These are phyloP conservation scores for Cyclotella baltica DNA, from an alignment of 108 stramenopile species.

Conservation along the genomic window DNA sequence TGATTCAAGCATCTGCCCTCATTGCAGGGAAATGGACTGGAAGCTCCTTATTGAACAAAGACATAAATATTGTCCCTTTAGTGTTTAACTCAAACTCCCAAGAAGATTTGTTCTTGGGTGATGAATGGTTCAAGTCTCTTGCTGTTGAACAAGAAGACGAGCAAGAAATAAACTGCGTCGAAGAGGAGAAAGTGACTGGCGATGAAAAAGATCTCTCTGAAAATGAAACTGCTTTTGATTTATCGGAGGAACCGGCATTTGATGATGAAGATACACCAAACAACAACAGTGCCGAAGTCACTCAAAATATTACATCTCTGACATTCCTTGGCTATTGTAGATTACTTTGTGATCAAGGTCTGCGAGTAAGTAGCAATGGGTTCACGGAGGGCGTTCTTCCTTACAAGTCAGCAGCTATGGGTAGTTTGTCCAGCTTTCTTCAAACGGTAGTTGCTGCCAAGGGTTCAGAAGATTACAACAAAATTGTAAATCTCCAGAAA, in stretches of 20 bases:
- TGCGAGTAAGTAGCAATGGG: constrained; percentile 37
- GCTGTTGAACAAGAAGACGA: constrained; percentile 22
- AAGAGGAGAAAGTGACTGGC: not conserved
- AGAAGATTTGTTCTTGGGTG: constrained; percentile 67
- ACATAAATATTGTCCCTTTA: constrained; percentile 37
- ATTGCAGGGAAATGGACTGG: constrained; percentile 53
- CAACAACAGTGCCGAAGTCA: not conserved
- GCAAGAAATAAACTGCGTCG: constrained; percentile 19
- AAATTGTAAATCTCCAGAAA: constrained; percentile 26
- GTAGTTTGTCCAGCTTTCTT: constrained; percentile 55
- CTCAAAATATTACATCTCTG: constrained; percentile 19
- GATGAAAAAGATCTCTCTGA: constrained; percentile 21
- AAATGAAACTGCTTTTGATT: constrained; percentile 41
- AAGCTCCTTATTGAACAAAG: constrained; percentile 25
- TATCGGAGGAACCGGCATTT: constrained; percentile 36
- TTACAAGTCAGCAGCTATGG: constrained; percentile 65
- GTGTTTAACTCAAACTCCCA: constrained; percentile 23
- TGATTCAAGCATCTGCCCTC: constrained; percentile 50
- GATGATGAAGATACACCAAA: constrained; percentile 30
- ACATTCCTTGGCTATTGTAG: constrained; percentile 67
- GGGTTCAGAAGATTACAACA: constrained; percentile 9
- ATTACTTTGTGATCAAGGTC: constrained; percentile 63
- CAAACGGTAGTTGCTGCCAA: constrained; percentile 32
- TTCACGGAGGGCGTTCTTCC: constrained; percentile 63
- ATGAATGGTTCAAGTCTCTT: constrained; percentile 60